Evolutionary conservation across 495 filamentous ascomycete genomes (phyloP).

Genomic region (Annulohypoxylon stygium): DNA sequence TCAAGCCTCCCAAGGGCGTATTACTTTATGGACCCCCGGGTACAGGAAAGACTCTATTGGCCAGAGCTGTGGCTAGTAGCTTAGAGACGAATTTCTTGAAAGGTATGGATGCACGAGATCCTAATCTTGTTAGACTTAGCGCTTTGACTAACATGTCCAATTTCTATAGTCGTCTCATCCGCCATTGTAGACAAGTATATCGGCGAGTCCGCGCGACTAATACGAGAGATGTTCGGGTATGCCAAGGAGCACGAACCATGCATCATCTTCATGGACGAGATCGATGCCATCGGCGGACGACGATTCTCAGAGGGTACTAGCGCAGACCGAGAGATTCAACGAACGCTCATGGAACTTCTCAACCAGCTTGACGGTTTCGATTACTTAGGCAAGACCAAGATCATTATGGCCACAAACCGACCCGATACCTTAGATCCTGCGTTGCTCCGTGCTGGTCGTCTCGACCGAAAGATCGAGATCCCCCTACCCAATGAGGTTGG

Average conservation of each 20-base stretch:
- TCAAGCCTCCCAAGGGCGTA: slow-evolving; percentile 99
- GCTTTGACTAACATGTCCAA: slow-evolving; percentile 28
- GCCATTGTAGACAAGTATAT: slow-evolving; percentile 99
- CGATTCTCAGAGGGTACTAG: slow-evolving; percentile 99
- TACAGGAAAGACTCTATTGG: slow-evolving; percentile 96
- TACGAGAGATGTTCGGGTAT: slow-evolving; percentile 99
- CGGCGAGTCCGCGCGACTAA: slow-evolving; percentile 95
- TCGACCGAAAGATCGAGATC: slow-evolving; percentile 99
- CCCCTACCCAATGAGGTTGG: slow-evolving; percentile 99
- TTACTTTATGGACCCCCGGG: slow-evolving; percentile 97
- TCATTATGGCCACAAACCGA: slow-evolving; percentile 99
- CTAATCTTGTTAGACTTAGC: neutral
- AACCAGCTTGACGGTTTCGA: slow-evolving; percentile 99
- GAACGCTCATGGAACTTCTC: slow-evolving; percentile 98
- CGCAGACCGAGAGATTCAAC: slow-evolving; percentile 98
- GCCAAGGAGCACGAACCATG: slow-evolving; percentile 99
- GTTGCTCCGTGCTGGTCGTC: slow-evolving; percentile 88
- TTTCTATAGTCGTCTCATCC: slow-evolving; percentile 88
- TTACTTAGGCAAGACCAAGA: slow-evolving; percentile 99
- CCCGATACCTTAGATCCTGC: slow-evolving; percentile 98
- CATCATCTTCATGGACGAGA: slow-evolving; percentile 99
- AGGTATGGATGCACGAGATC: slow-evolving; percentile 69
- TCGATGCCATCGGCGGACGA: slow-evolving; percentile 97
- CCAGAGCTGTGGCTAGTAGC: slow-evolving; percentile 95
- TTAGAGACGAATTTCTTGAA: slow-evolving; percentile 99